Evolutionary conservation across 495 filamentous ascomycete species (phyloP).

Genomic region (Xylaria intraflava): DNA sequence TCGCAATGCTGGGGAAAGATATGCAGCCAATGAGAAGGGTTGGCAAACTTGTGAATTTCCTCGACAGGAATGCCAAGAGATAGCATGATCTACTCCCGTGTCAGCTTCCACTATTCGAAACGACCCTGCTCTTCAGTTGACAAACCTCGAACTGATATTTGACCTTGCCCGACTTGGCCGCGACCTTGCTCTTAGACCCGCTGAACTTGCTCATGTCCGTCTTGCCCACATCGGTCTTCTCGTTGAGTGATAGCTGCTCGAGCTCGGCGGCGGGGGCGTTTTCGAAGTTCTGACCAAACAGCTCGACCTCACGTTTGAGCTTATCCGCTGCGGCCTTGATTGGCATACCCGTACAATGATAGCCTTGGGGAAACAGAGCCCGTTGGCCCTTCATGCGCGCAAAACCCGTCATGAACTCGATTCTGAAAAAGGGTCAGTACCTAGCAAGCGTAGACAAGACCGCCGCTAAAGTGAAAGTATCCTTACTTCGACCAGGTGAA

Average conservation of each 20-base stretch:
- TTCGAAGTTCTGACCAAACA: constrained; percentile 86
- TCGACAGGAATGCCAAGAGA: constrained; percentile 73
- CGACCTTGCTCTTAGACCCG: constrained; percentile 90
- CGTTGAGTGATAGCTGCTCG: constrained; percentile 10
- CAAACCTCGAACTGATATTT: constrained; percentile 44
- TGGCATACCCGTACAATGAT: constrained; percentile 95
- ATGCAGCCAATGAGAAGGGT: constrained; percentile 79
- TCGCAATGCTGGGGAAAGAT: constrained; percentile 81
- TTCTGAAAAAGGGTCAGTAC: constrained; percentile 17
- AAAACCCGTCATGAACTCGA: constrained; percentile 81
- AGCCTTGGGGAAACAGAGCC: constrained; percentile 81
- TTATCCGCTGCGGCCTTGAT: constrained; percentile 98
- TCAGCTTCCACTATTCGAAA: not conserved
- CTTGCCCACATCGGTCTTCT: constrained; percentile 25
- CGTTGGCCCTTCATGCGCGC: constrained; percentile 85
- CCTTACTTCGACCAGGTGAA: constrained; percentile 70
- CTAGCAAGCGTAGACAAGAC: not conserved
- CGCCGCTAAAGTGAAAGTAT: not conserved
- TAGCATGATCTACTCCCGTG: constrained; percentile 45
- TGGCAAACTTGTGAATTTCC: constrained; percentile 87
- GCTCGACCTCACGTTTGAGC: constrained; percentile 75
- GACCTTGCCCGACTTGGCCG: constrained; percentile 81
- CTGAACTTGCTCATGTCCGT: constrained; percentile 86
- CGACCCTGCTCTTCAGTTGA: not conserved
- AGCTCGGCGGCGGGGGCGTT: constrained; percentile 56